Conservation (phyloP, 192 early-diverging fungal genomes). For the Linnemannia schmuckeri region DNA sequence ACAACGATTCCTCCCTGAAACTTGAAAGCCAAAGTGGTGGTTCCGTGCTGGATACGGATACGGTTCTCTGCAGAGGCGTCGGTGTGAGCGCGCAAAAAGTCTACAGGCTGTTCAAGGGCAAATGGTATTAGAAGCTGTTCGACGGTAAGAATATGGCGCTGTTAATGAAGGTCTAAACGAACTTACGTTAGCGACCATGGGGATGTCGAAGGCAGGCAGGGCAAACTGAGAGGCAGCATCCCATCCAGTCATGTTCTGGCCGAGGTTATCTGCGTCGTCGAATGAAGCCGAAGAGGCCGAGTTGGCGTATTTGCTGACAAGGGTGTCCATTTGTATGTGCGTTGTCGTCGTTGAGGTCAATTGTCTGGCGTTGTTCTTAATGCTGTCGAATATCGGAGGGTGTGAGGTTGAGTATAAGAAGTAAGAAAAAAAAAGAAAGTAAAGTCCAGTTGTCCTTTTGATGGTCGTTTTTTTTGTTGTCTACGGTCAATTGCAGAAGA, state of each 20-base stretch:
- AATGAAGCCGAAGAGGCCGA: conserved; percentile 36
- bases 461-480: conserved; percentile 6
- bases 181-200: conserved; percentile 67
- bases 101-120: conserved; percentile 74
- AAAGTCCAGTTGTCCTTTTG: background rate
- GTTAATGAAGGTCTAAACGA: background rate
- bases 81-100: conserved; percentile 87
- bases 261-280: conserved; percentile 26
- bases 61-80: conserved; percentile 82
- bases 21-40: conserved; percentile 98
- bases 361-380: background rate
- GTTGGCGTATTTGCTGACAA: conserved; percentile 56
- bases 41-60: conserved; percentile 96
- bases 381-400: background rate
- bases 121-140: background rate
- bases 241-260: conserved; percentile 51
- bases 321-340: conserved; percentile 43
- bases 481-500: background rate
- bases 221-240: conserved; percentile 67
- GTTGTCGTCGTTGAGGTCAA: background rate
- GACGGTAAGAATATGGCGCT: background rate
- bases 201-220: conserved; percentile 69
- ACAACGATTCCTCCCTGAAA: conserved; percentile 95
- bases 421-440: background rate
- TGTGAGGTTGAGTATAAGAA: background rate